Evolutionary conservation across 331 rosid genomes (phyloP).

Genomic region (Phaseolus coccineus): DNA sequence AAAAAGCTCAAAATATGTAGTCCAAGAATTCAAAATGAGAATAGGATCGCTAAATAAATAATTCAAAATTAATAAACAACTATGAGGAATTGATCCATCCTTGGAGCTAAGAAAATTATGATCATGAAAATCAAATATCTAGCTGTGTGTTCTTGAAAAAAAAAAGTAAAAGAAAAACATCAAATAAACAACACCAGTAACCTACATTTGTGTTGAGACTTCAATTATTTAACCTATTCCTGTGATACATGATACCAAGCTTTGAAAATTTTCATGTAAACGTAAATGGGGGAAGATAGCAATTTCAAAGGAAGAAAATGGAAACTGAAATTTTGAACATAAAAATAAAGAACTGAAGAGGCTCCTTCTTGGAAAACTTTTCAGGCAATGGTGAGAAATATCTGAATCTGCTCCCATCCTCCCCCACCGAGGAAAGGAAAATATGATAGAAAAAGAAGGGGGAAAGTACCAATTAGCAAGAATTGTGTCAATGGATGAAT

Average conservation of each 20-base stretch:
- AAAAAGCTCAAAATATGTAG: slow-evolving; percentile 39
- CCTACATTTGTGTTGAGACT: slow-evolving; percentile 64
- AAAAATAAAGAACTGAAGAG: slow-evolving; percentile 49
- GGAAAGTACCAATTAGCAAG: slow-evolving; percentile 72
- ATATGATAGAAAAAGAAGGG: slow-evolving; percentile 44
- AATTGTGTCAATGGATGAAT: slow-evolving; percentile 57
- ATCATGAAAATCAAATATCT: slow-evolving; percentile 54
- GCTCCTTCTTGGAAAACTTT: slow-evolving; percentile 49
- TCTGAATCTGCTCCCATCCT: slow-evolving; percentile 54
- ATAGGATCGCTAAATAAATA: slow-evolving; percentile 51
- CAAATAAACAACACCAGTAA: slow-evolving; percentile 51
- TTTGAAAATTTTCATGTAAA: slow-evolving; percentile 61
- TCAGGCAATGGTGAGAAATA: slow-evolving; percentile 61
- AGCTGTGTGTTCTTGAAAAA: slow-evolving; percentile 52
- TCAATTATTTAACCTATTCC: slow-evolving; percentile 72
- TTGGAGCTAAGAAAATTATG: slow-evolving; percentile 51
- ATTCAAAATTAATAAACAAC: slow-evolving; percentile 49
- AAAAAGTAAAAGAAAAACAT: not conserved
- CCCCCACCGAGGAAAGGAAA: slow-evolving; percentile 52
- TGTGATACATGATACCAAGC: slow-evolving; percentile 65
- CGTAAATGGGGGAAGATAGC: slow-evolving; percentile 59
- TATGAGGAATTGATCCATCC: slow-evolving; percentile 57
- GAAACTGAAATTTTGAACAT: slow-evolving; percentile 47
- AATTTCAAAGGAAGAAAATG: slow-evolving; percentile 52
- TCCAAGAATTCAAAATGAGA: slow-evolving; percentile 48